Percentiles rank a stretch among this genome's conserved stretches.
phyloP scores from a whole-genome alignment of 352 stramenopile species.

The Globisporangium polare region DNA sequence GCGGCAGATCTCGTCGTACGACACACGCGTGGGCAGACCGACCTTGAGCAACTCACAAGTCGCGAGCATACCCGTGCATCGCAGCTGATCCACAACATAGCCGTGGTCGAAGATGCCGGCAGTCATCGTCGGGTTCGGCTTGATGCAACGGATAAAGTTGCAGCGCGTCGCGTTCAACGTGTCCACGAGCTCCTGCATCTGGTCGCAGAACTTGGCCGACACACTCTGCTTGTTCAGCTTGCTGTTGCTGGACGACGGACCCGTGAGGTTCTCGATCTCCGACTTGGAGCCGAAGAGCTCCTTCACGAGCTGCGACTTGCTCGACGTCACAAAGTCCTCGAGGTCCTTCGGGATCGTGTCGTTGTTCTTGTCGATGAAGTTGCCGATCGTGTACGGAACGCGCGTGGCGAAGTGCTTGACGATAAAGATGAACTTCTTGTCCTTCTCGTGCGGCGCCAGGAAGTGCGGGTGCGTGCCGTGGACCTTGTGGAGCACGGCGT shows the following conservation, averaged over 20 bases:
- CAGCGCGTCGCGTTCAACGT: slow-evolving; percentile 83
- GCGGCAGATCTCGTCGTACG: slow-evolving; percentile 87
- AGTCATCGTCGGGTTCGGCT: slow-evolving; percentile 86
- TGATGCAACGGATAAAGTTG: slow-evolving; percentile 91
- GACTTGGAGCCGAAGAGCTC: slow-evolving; percentile 72
- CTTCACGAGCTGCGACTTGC: slow-evolving; percentile 70
- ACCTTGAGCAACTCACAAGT: slow-evolving; percentile 92
- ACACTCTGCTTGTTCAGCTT: slow-evolving; percentile 53
- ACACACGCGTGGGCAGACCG: slow-evolving; percentile 84
- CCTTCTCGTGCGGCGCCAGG: slow-evolving; percentile 74
- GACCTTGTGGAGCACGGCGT: slow-evolving; percentile 76
- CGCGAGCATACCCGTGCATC: slow-evolving; percentile 86
- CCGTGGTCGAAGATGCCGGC: slow-evolving; percentile 82
- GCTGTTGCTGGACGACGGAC: slow-evolving; percentile 14
- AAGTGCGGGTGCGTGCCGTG: slow-evolving; percentile 73
- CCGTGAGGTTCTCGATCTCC: slow-evolving; percentile 52
- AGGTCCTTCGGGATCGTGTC: slow-evolving; percentile 93
- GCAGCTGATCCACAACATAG: slow-evolving; percentile 88
- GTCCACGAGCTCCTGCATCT: slow-evolving; percentile 85
- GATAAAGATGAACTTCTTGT: slow-evolving; percentile 93
- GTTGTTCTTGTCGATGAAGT: slow-evolving; percentile 97
- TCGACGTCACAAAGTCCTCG: slow-evolving; percentile 84
- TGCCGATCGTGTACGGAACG: slow-evolving; percentile 93
- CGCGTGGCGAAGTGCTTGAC: slow-evolving; percentile 95
- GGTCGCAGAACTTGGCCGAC: slow-evolving; percentile 81